These are phyloP conservation scores for Annona cherimola DNA, from an alignment of 164 flowering plant genomes.

Conservation along the genomic window DNA sequence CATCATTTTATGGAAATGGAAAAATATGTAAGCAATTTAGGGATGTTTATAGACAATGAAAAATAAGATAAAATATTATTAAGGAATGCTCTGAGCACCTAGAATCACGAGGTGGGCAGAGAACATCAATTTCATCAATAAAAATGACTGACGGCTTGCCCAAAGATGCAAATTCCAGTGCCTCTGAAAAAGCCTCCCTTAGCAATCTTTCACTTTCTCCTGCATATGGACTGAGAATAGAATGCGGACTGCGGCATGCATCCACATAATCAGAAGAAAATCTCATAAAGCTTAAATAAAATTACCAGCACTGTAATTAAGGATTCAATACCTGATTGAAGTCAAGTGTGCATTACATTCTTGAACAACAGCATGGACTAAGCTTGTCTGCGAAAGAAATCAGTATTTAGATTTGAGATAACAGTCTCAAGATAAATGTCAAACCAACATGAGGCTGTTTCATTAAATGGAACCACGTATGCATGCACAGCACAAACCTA, in stretches of 20 bases:
- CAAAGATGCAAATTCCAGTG: constrained; percentile 42
- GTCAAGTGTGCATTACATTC: constrained; percentile 81
- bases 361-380: constrained; percentile 89
- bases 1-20: background rate
- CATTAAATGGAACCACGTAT: background rate
- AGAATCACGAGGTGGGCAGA: constrained; percentile 83
- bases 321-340: constrained; percentile 58
- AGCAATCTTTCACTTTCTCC: constrained; percentile 89
- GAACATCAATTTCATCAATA: constrained; percentile 90
- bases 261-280: constrained; percentile 9
- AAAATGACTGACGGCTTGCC: constrained; percentile 82
- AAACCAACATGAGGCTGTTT: background rate
- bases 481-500: background rate
- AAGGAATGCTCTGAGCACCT: constrained; percentile 33
- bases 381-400: constrained; percentile 65
- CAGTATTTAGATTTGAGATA: background rate
- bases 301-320: too few species aligned
- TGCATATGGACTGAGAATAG: constrained; percentile 80
- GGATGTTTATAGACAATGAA: background rate
- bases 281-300: background rate
- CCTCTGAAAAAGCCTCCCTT: constrained; percentile 84
- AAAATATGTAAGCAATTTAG: background rate
- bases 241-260: constrained; percentile 54
- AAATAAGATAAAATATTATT: background rate
- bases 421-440: background rate